A percentile compares a stretch with the other conserved stretches of the same genome.
Evolutionary conservation across 306 rosid species (phyloP).

Genomic region (Urtica urens): DNA sequence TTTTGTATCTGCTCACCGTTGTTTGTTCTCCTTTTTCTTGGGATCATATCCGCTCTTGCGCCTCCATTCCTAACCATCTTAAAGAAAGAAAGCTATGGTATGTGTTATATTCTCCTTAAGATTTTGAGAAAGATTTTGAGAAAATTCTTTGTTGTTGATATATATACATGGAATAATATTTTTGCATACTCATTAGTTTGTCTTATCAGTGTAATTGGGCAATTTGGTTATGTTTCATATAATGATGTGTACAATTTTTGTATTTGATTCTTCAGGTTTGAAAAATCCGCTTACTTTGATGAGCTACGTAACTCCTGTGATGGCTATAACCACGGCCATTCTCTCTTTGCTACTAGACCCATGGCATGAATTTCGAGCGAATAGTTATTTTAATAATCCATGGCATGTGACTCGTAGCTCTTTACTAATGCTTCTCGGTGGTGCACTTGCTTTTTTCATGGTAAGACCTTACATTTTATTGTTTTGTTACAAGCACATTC

Average conservation of each 20-base stretch:
- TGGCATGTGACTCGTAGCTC: slow-evolving; percentile 66
- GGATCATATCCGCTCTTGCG: slow-evolving; percentile 24
- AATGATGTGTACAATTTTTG: slow-evolving; percentile 7
- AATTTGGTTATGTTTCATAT: slow-evolving; percentile 6
- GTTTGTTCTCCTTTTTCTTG: slow-evolving; percentile 30
- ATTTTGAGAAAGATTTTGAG: slow-evolving; percentile 4
- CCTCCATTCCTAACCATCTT: slow-evolving; percentile 28
- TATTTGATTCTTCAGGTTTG: slow-evolving; percentile 53
- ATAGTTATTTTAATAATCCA: slow-evolving; percentile 59
- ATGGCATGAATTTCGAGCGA: slow-evolving; percentile 60
- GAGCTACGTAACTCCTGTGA: slow-evolving; percentile 91
- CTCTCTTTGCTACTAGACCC: slow-evolving; percentile 82
- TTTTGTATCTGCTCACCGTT: slow-evolving; percentile 15
- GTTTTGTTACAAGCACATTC: neutral
- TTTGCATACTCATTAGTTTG: too few species aligned
- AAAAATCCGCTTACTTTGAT: slow-evolving; percentile 84
- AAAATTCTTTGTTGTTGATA: neutral
- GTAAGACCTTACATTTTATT: slow-evolving; percentile 26
- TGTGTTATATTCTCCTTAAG: slow-evolving; percentile 24
- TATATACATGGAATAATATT: too few species aligned
- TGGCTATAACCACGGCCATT: slow-evolving; percentile 65
- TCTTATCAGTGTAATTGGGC: slow-evolving; percentile 3
- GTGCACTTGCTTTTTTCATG: slow-evolving; percentile 88
- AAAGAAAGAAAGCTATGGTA: slow-evolving; percentile 91
- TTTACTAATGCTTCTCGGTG: slow-evolving; percentile 84